Evolutionary conservation across 441 rosid genomes (phyloP).

Genomic region (Melastoma candidum): DNA sequence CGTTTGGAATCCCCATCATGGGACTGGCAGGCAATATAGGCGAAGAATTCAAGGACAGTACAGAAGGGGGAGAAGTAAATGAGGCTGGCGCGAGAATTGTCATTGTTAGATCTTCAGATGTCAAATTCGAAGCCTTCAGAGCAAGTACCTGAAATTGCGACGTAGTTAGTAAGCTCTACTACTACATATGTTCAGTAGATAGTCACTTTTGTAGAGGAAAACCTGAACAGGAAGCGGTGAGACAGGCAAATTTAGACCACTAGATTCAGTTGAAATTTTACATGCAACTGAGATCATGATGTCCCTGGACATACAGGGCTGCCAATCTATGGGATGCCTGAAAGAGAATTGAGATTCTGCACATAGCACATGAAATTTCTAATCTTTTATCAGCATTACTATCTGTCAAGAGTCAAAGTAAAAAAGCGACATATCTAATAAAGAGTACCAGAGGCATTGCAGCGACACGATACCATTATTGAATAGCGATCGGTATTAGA

Average conservation of each 20-base stretch:
- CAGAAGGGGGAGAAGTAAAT: conserved; percentile 77
- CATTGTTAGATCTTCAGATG: conserved; percentile 80
- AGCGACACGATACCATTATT: conserved; percentile 81
- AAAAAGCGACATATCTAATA: background rate
- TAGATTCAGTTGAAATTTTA: conserved; percentile 56
- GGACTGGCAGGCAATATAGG: conserved; percentile 61
- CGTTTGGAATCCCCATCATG: conserved; percentile 51
- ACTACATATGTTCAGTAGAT: conserved; percentile 1
- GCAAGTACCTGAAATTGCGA: conserved; percentile 63
- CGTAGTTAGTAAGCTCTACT: conserved; percentile 16
- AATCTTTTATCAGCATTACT: background rate
- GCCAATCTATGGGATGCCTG: conserved; percentile 84
- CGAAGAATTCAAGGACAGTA: conserved; percentile 73
- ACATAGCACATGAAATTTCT: conserved; percentile 9
- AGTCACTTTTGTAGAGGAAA: conserved; percentile 10
- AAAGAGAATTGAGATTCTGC: conserved; percentile 88
- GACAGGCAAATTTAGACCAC: conserved; percentile 46
- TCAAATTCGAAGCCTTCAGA: conserved; percentile 92
- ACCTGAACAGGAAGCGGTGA: conserved; percentile 96
- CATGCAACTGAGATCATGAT: conserved; percentile 90
- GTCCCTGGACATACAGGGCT: conserved; percentile 73
- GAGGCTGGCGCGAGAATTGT: conserved; percentile 96
- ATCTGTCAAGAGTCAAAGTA: too few relatives aligned
- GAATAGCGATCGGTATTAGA: conserved; percentile 56
- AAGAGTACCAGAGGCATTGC: conserved; percentile 73